Percentiles rank a stretch among this genome's conserved stretches.
phyloP scores from a whole-genome alignment of 129 eudicot genomes.

The Flaveria sonorensis region DNA sequence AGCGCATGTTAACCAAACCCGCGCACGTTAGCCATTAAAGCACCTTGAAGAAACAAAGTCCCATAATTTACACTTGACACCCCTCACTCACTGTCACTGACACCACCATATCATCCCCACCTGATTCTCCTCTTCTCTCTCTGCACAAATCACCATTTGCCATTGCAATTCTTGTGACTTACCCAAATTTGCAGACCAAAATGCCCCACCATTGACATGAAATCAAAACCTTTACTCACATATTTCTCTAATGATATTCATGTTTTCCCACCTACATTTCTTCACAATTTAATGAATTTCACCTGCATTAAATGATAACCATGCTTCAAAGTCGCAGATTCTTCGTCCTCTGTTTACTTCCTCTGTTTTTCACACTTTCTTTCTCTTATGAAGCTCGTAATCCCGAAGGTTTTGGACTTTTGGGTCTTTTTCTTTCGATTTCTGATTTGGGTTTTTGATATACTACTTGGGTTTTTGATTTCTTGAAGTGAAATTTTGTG shows the following conservation, averaged over 20 bases:
- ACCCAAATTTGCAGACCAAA: conserved; percentile 21
- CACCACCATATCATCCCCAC: conserved; percentile 53
- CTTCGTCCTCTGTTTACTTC: conserved; percentile 34
- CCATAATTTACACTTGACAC: conserved; percentile 43
- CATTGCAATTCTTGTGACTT: conserved; percentile 24
- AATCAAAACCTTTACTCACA: background rate
- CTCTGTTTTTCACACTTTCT: conserved; percentile 36
- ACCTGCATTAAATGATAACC: conserved; percentile 39
- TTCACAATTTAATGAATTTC: conserved; percentile 27
- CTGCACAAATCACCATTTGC: conserved; percentile 20
- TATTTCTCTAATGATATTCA: background rate
- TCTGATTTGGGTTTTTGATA: conserved; percentile 11
- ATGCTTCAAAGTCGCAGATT: conserved; percentile 33
- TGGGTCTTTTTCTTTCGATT: background rate
- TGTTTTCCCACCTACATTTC: background rate
- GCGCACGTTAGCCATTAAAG: conserved; percentile 39
- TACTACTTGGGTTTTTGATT: conserved; percentile 4
- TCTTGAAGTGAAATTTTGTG: conserved; percentile 23
- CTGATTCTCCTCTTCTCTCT: conserved; percentile 40
- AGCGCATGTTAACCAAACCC: conserved; percentile 24
- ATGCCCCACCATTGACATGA: conserved; percentile 1
- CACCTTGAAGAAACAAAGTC: conserved; percentile 13
- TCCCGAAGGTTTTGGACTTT: conserved; percentile 74
- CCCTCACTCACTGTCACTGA: conserved; percentile 50
- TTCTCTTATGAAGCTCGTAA: conserved; percentile 74